Evolutionary conservation across 1,284 basidiomycete species (phyloP).

Genomic region (Ceratobasidium sp.): DNA sequence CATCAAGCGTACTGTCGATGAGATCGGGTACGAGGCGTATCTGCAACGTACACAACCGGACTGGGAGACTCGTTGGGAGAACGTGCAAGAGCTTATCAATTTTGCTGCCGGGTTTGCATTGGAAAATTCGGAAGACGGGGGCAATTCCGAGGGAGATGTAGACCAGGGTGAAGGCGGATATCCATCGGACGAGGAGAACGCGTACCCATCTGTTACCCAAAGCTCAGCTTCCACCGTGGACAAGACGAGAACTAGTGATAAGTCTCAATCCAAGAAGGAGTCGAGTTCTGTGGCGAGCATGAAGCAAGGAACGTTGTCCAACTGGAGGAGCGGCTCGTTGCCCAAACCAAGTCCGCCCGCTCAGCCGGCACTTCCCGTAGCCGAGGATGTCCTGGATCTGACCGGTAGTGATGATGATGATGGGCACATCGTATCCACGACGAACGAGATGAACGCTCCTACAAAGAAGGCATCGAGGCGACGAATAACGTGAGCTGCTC

Average conservation of each 20-base stretch:
- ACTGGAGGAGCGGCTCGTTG: constrained; percentile 45
- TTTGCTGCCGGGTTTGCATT: constrained; percentile 69
- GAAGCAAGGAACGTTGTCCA: constrained; percentile 33
- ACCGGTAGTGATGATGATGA: constrained; percentile 50
- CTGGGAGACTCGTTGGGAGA: constrained; percentile 84
- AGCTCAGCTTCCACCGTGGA: neutral
- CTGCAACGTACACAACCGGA: constrained; percentile 79
- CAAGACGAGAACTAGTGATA: constrained; percentile 41
- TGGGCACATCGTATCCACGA: neutral
- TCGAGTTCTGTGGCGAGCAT: constrained; percentile 8
- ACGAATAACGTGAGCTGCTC: constrained; percentile 24
- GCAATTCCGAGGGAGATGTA: constrained; percentile 15
- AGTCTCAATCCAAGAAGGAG: constrained; percentile 46
- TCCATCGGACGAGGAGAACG: constrained; percentile 19
- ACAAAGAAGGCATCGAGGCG: constrained; percentile 39
- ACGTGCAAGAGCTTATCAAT: constrained; percentile 85
- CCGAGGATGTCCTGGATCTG: constrained; percentile 45
- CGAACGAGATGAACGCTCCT: neutral
- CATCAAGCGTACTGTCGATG: constrained; percentile 71
- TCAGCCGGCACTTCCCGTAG: constrained; percentile 21
- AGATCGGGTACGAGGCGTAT: constrained; percentile 77
- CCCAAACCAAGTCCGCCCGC: constrained; percentile 26
- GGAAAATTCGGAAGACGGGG: constrained; percentile 9
- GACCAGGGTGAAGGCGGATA: constrained; percentile 33
- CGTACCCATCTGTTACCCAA: neutral